Base-by-base conservation (phyloP, 352 stramenopile genomes). In the Globisporangium radiosum region DNA sequence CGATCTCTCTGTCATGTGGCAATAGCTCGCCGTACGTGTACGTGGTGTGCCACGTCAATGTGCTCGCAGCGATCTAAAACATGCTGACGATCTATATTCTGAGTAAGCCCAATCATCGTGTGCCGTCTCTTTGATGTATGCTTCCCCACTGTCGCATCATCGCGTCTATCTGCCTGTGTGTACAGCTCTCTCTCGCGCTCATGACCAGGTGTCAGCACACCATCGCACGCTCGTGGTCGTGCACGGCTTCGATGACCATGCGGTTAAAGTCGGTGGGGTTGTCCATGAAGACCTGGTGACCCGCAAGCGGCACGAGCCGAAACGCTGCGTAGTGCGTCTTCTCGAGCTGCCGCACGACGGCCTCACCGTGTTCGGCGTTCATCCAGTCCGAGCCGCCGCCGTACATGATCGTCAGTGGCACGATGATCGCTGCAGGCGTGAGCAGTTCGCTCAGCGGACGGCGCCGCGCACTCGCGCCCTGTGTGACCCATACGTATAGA, bases 271-370 rank as follows among this genome's bases (percentile, higher is more conserved):
- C 83, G 15, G 47, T 51, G 2, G 83, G 78, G 64, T 93, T 91
- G 76, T 93, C 83, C 83, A 93, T 91, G 62, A 93, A 93, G 25
- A 93, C 83, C 57, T 93, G 83, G 54, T 93, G 83, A 8, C 83
- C 83, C 0, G 83, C 81, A 4, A 71, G 59, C 15, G 83, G 81
- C 3, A 93, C 81, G 60, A 90, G 72, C 2, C 72, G 72, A 57
- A 91, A 85, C 33, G 75, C 73, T 4, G 79, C 79, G 67, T 90
- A 87, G 47, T 87, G 79, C 7, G 66, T 73, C 56, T 73, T 78
- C 53, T 90, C 73, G 15, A 93, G 59, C 9, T 66, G 64, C 7
- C 72, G 72, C 50, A 90, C 69, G 36, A 93, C 76, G 9, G 73
- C 69, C 48, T 85, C 68, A 52, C 78, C 83, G 45, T 77, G 70